A percentile compares a stretch with the other conserved stretches of the same genome.
These are phyloP conservation scores for Trichosporon inkin DNA, from an alignment of 1,284 basidiomycete genomes.

Conservation along the genomic window DNA sequence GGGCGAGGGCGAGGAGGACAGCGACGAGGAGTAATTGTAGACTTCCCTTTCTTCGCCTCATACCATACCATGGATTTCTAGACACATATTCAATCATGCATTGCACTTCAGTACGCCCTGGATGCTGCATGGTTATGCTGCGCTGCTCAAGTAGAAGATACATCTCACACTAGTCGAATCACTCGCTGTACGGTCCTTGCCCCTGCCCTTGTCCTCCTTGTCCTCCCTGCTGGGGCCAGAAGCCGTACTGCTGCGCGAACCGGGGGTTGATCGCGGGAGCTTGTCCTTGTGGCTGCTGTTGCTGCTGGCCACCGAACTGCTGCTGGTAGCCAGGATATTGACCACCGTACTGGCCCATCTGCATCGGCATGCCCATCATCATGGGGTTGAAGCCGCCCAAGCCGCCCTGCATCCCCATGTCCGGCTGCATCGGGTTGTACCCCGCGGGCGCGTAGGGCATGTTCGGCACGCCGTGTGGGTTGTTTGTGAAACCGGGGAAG, in stretches of 20 bases:
- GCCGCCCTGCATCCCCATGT: constrained; percentile 11
- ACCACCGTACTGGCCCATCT: constrained; percentile 9
- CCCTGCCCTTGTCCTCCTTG: not conserved
- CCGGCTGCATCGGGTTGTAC: constrained; percentile 16
- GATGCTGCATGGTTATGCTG: no score
- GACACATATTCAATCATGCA: not conserved
- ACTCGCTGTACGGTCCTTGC: not conserved
- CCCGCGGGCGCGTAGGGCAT: constrained; percentile 17
- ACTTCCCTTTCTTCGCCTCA: not conserved
- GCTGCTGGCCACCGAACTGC: constrained; percentile 15
- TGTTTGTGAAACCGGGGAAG: not conserved
- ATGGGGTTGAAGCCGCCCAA: not conserved
- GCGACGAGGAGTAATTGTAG: constrained; percentile 17
- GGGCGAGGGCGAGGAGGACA: constrained; percentile 23
- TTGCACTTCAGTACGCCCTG: not conserved
- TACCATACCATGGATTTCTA: not conserved
- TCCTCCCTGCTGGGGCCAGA: constrained; percentile 11
- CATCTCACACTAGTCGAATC: no score
- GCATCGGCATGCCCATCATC: constrained; percentile 15
- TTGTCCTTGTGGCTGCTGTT: constrained; percentile 9
- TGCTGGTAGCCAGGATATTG: constrained; percentile 5
- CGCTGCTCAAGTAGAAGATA: no score
- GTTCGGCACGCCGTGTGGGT: not conserved
- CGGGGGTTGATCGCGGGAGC: constrained; percentile 46
- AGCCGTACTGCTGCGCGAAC: constrained; percentile 39